Conservation (phyloP, 495 filamentous ascomycete species). For the Neurospora intermedia region DNA sequence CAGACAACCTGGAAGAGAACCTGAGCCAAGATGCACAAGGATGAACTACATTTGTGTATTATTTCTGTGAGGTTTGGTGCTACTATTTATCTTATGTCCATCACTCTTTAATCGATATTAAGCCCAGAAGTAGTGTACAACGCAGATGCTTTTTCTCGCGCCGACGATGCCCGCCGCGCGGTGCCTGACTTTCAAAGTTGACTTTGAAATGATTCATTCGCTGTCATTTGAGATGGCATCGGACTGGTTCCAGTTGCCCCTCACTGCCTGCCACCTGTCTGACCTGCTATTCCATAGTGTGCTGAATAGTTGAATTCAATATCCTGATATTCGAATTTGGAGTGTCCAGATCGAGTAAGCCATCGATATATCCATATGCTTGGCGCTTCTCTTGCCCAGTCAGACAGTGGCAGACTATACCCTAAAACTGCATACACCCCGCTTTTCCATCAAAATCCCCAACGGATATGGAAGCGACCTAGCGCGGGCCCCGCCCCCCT, state of each 20-base stretch:
- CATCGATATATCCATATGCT: background rate
- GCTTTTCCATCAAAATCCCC: background rate
- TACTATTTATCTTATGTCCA: background rate
- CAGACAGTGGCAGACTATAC: background rate
- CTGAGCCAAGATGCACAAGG: background rate
- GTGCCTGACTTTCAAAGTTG: background rate
- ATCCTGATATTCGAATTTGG: background rate
- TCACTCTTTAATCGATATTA: too few species aligned
- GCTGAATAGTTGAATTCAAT: background rate
- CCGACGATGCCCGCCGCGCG: background rate
- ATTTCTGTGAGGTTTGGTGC: background rate
- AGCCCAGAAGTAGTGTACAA: background rate
- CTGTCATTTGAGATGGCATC: background rate
- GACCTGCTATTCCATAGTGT: background rate
- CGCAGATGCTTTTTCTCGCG: background rate
- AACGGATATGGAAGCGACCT: background rate
- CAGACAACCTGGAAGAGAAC: background rate
- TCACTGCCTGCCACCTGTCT: background rate
- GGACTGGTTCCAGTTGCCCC: constrained; percentile 6
- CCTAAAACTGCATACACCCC: background rate
- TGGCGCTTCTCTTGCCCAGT: background rate
- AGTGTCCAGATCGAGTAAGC: background rate
- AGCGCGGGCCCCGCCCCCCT: background rate
- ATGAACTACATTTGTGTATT: background rate
- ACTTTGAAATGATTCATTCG: background rate